Base-by-base conservation (phyloP, 1,139 yeast genomes). In the Lodderomyces pseudojiufengensis region DNA sequence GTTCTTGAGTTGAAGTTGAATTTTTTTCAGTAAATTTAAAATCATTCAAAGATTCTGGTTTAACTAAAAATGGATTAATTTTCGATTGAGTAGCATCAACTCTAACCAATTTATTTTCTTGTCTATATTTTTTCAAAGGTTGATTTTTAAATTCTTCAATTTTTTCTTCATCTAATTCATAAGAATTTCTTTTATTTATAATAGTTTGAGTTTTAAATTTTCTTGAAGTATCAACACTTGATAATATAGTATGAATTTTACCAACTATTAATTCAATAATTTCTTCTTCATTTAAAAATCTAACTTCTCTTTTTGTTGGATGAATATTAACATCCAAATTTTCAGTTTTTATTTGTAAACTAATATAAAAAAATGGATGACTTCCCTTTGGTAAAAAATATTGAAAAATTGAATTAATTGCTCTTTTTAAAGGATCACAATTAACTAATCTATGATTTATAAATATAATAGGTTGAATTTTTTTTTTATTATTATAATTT, bases 291-390 rank as follows among this genome's bases (percentile, higher is more conserved):
- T 80, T 60, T 25, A 92, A 62, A 54, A 94, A 88, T 34, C 95
- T 61, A 1, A 94, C 97, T 50, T 92, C 97, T 37, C 94, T 70
- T 50, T 92, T 92, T 0, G 98, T 92, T 0, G 99, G 99, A 52
- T 94, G 98, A 8, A 94, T 80, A 55, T 92, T 92, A 9, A 92
- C 98, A 55, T 92, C 99, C 10, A 92, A 68, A 41, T 82, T 80
- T 24, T 62, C 64, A 1, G 97, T 85, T 13, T 70, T 65, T 5
- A 92, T 77, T 26, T 67, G 66, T 15, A 92, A 55, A 32, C 86
- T 71, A 37, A 92, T 45, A 57, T 88, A 92, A 1, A 86, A 71
- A 54, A 92, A 92, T 0, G 95, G 84, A 45, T 73, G 79, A 32
- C 74, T 76, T 0, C 95, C 95, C 44, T 82, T 84, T 0, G 97